Evolutionary conservation across 345 rosid genomes (phyloP).

Genomic region (Ailanthus altissimus): DNA sequence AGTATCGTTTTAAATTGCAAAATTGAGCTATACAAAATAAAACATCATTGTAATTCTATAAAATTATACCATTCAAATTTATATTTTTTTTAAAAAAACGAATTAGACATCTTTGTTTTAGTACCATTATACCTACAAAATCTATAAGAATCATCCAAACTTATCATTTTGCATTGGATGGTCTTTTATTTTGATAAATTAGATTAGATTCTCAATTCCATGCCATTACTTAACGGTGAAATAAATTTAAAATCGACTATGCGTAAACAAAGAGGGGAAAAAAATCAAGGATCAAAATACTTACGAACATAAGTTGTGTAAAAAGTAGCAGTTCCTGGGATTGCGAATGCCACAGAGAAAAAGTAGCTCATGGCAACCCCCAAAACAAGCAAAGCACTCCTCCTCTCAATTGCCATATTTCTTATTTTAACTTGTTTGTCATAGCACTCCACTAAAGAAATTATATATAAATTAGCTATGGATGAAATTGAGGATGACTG

Average conservation of each 20-base stretch:
- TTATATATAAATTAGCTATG: neutral
- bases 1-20: no score
- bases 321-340: conserved; percentile 14
- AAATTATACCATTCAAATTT: no score
- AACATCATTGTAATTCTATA: no score
- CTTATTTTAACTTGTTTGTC: neutral
- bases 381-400: conserved; percentile 1
- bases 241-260: no score
- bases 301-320: conserved; percentile 9
- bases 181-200: no score
- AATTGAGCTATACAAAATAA: no score
- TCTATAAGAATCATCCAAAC: no score
- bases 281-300: neutral
- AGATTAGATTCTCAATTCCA: no score
- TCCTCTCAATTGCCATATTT: neutral
- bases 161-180: no score
- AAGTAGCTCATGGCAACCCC: conserved; percentile 7
- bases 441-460: neutral
- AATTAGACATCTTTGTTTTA: no score
- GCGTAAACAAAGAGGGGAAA: neutral
- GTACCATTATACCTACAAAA: no score
- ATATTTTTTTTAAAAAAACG: no score
- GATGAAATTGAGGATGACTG: neutral
- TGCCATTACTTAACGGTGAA: neutral
- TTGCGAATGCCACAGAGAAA: neutral